Conservation (phyloP, 163 green algal genomes). For the Scenedesmus sp. region DNA sequence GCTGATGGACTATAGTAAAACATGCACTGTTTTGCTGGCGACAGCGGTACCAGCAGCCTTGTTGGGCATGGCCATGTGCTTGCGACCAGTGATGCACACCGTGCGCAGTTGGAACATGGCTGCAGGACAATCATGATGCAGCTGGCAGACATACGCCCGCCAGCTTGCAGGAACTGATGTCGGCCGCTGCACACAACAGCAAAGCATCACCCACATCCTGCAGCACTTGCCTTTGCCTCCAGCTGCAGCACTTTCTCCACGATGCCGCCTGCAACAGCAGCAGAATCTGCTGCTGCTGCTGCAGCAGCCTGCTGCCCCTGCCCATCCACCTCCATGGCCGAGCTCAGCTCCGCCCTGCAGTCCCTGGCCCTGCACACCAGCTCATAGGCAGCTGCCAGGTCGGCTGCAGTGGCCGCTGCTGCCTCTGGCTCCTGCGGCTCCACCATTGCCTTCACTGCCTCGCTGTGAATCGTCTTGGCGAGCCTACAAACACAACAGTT, state of each 20-base stretch:
- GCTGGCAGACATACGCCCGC: neutral
- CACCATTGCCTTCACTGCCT: neutral
- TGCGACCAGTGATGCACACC: neutral
- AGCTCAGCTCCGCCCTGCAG: neutral
- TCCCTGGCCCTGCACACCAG: conserved; percentile 26
- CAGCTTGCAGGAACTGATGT: neutral
- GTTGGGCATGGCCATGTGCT: neutral
- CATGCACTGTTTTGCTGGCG: neutral
- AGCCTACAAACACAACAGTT: neutral
- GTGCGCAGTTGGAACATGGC: neutral
- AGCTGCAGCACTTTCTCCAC: conserved; percentile 13
- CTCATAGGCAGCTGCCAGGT: conserved; percentile 17
- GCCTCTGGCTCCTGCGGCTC: neutral
- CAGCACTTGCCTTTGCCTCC: conserved; percentile 19
- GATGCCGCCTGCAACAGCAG: too few relatives aligned
- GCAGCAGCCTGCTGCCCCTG: neutral
- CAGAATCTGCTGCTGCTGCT: neutral
- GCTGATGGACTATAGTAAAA: neutral
- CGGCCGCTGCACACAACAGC: neutral
- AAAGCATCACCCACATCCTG: neutral
- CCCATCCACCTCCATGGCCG: neutral
- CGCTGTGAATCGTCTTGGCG: neutral
- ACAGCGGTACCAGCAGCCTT: neutral
- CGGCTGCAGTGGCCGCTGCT: neutral
- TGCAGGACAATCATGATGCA: neutral